These are phyloP conservation scores for Dactylellina leptospora DNA, from an alignment of 2,329 filamentous ascomycete species.

Conservation along the genomic window DNA sequence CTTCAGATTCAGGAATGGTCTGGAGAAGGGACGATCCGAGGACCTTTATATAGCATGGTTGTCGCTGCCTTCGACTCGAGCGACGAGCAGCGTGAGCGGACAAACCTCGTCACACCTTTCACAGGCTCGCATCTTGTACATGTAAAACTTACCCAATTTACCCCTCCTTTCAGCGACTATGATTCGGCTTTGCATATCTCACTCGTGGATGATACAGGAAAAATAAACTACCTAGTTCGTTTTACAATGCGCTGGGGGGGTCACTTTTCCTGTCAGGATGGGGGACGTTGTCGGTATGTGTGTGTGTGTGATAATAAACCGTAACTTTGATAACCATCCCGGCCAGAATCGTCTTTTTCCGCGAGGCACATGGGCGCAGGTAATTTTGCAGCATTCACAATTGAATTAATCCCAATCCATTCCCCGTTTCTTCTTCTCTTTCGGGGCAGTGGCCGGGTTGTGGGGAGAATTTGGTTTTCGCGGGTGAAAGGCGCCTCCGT, in stretches of 20 bases:
- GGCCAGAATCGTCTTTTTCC: conserved; percentile 6
- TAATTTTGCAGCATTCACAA: too few species aligned
- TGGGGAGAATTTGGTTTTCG: conserved; percentile 21
- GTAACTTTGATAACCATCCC: background rate
- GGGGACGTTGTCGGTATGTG: conserved; percentile 10
- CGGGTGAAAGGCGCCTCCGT: conserved; percentile 53
- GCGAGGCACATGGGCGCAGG: background rate
- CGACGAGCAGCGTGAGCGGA: conserved; percentile 20
- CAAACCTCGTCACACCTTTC: conserved; percentile 31
- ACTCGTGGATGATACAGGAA: conserved; percentile 6
- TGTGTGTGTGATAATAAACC: background rate
- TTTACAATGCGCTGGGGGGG: too few species aligned
- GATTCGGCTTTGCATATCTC: conserved; percentile 24
- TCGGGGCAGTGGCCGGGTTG: conserved; percentile 51
- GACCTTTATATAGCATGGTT: conserved; percentile 42
- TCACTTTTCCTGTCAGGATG: background rate
- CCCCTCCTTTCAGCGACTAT: conserved; percentile 29
- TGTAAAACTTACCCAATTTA: conserved; percentile 38
- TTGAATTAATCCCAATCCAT: too few species aligned
- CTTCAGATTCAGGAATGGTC: too few species aligned
- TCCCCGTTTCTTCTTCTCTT: conserved; percentile 9
- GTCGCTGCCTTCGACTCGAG: background rate
- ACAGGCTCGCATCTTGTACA: conserved; percentile 28
- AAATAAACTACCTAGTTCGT: background rate
- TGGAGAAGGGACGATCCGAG: conserved; percentile 35